Conservation (phyloP, 2,329 filamentous ascomycete species). For the Fusarium stilboides region DNA sequence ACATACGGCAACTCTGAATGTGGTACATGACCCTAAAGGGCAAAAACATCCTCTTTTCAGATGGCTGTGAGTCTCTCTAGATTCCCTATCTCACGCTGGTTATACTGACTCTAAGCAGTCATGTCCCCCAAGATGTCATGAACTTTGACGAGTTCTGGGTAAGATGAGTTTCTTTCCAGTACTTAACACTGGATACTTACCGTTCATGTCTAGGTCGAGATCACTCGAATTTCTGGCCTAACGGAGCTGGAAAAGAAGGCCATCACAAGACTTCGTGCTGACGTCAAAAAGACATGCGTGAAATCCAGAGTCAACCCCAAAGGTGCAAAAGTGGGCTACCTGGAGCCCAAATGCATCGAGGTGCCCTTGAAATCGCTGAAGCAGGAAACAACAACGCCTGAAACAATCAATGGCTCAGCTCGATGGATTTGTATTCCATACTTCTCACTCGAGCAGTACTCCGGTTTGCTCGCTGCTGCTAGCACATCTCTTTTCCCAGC, state of each 20-base stretch:
- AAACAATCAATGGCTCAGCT: conserved; percentile 35
- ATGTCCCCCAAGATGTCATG: conserved; percentile 59
- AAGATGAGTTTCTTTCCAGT: background rate
- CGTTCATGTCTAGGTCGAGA: conserved; percentile 50
- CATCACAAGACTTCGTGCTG: conserved; percentile 55
- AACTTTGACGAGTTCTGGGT: conserved; percentile 62
- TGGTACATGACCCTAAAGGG: conserved; percentile 53
- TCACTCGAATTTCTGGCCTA: conserved; percentile 54
- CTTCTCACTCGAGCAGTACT: conserved; percentile 62
- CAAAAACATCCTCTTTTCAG: conserved; percentile 57
- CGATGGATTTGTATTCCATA: conserved; percentile 65
- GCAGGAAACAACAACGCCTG: conserved; percentile 32
- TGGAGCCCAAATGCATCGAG: conserved; percentile 60
- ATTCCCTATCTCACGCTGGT: rapidly evolving
- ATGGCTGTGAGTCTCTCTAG: conserved; percentile 56
- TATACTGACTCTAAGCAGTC: conserved; percentile 49
- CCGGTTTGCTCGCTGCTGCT: conserved; percentile 54
- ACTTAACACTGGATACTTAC: background rate
- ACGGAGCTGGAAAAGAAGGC: conserved; percentile 54
- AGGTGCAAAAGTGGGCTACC: conserved; percentile 58
- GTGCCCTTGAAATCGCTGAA: conserved; percentile 51
- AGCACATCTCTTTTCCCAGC: conserved; percentile 57
- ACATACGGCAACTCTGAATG: conserved; percentile 55
- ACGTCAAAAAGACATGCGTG: conserved; percentile 56
- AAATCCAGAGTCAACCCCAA: conserved; percentile 57